These are phyloP conservation scores for Cladosporium austrohemisphaericum DNA, from an alignment of 2,329 filamentous ascomycete genomes.

Conservation along the genomic window DNA sequence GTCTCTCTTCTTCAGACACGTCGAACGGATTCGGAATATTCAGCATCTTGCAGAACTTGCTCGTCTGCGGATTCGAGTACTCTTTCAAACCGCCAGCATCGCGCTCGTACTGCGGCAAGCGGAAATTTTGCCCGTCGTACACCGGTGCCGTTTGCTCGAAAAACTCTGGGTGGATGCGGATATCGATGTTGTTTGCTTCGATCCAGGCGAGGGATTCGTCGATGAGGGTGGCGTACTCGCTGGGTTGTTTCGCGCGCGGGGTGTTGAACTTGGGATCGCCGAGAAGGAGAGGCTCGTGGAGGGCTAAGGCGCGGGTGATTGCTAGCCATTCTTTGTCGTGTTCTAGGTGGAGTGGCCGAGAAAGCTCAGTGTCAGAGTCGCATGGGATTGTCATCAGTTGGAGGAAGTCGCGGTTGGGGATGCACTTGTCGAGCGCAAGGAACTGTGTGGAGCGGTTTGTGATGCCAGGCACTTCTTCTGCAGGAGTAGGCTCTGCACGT, in stretches of 20 bases:
- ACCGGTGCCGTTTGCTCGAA: conserved; percentile 73
- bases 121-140: conserved; percentile 41
- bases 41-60: conserved; percentile 73
- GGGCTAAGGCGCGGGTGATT: conserved; percentile 78
- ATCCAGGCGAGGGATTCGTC: conserved; percentile 74
- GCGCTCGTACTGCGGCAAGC: conserved; percentile 26
- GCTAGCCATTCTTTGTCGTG: conserved; percentile 97
- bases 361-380: conserved; percentile 36
- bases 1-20: conserved; percentile 66
- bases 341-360: conserved; percentile 57
- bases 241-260: conserved; percentile 50
- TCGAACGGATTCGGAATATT: conserved; percentile 74
- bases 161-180: conserved; percentile 70
- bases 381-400: conserved; percentile 65
- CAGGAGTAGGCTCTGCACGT: not conserved
- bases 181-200: conserved; percentile 56
- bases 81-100: conserved; percentile 58
- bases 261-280: conserved; percentile 56
- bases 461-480: conserved; percentile 62
- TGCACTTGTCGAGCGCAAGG: conserved; percentile 86
- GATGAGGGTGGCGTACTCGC: conserved; percentile 64
- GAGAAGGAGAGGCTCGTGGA: conserved; percentile 54
- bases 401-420: conserved; percentile 74
- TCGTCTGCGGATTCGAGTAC: conserved; percentile 83
- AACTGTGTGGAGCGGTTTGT: conserved; percentile 78